Base-by-base conservation (phyloP, 129 eudicot genomes). In the Centaurea solstitialis region DNA sequence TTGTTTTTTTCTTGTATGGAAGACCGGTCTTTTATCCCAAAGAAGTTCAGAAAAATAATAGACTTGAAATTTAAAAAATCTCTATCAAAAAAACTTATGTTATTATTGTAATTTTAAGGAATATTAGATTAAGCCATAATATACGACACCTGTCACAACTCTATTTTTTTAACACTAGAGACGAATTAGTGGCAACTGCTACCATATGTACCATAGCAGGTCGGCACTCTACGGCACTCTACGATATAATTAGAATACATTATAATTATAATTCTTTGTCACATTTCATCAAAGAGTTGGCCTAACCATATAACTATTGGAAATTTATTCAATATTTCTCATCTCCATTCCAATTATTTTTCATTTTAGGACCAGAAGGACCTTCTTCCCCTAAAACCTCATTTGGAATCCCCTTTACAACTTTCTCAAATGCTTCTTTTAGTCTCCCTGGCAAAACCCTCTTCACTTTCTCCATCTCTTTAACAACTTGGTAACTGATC, bases 381-480 rank as follows among this genome's bases (percentile, higher is more conserved):
- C 87, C 87, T 73, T 84, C 87, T 79, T 84, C 83, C 38, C 76
- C 83, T 73, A 73, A 79, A 39, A 84, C 80, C 75, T 85, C 85
- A 75, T 64, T 72, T 17, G 88, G 88, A 43, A 85, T 50, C 72
- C 74, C 70, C 11, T 9, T 85, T 41, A 85, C 76, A 76, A 45
- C 28, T 22, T 65, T 80, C 75, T 71, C 86, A 70, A 86, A 82
- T 71, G 47, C 61, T 5, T 28, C 30, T 66, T 83, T 91, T 10
- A 91, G 76, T 21, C 10, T 80, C 23, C 88, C 86, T 9, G 97
- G 98, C 82, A 93, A 76, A 21, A 74, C n/a, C 76, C 80, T 88
- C 83, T 81, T 89, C 50, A 91, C 82, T 70, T 85, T 91, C 59
- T 78, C 87, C 7, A 88, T 7, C 73, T 93, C 98, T 40, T 88